Evolutionary conservation across 2,329 filamentous ascomycete species (phyloP).

Genomic region (Emergomyces pasteurianus): DNA sequence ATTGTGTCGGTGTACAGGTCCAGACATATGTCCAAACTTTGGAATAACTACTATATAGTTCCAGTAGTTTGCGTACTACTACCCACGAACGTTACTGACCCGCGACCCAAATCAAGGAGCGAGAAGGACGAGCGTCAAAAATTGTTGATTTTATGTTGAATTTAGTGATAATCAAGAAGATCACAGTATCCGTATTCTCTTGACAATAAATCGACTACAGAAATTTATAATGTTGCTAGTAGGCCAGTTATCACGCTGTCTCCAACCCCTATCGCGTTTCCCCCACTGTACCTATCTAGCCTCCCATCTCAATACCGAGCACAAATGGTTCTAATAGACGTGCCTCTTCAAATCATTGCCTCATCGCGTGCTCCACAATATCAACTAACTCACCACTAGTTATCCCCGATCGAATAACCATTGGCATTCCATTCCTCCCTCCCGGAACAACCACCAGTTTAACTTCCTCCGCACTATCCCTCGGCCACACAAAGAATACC

Average conservation of each 20-base stretch:
- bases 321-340: background rate
- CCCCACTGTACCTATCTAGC: background rate
- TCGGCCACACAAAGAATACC: constrained; percentile 1
- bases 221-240: background rate
- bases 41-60: too few species aligned
- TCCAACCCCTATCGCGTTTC: background rate
- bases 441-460: background rate
- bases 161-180: background rate
- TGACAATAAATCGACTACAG: background rate
- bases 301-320: background rate
- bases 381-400: background rate
- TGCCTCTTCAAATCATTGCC: background rate
- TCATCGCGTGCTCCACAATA: background rate
- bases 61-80: too few species aligned
- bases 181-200: background rate
- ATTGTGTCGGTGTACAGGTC: too few species aligned
- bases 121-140: background rate
- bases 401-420: background rate
- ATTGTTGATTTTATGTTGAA: background rate
- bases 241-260: too few species aligned
- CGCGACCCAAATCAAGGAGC: too few species aligned
- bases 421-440: constrained; percentile 3
- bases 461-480: background rate
- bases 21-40: too few species aligned
- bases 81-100: too few species aligned